Conservation (phyloP, 2,329 filamentous ascomycete genomes). For the Rhynchosporium agropyri region DNA sequence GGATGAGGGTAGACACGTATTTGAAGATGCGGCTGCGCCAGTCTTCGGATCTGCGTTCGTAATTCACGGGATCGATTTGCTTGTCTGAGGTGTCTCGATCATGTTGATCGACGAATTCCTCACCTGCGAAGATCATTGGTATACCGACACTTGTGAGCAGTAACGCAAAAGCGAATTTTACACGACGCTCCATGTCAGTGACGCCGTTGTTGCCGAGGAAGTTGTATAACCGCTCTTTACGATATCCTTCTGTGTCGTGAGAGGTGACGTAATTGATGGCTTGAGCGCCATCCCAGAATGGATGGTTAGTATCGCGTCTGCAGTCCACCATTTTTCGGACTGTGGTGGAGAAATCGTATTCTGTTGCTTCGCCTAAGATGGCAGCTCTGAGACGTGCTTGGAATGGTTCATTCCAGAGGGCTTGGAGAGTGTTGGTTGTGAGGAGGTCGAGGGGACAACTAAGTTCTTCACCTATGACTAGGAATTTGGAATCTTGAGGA, state of each 20-base stretch:
- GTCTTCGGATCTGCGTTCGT: slow-evolving; percentile 26
- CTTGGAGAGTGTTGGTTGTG: slow-evolving; percentile 21
- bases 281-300: slow-evolving; percentile 29
- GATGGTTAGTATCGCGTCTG: slow-evolving; percentile 25
- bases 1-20: slow-evolving; percentile 26
- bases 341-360: slow-evolving; percentile 25
- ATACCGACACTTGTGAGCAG: slow-evolving; percentile 26
- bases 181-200: slow-evolving; percentile 24
- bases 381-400: slow-evolving; percentile 25
- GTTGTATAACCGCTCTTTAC: slow-evolving; percentile 29
- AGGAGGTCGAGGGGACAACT: slow-evolving; percentile 28
- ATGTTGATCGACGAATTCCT: slow-evolving; percentile 30
- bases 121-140: slow-evolving; percentile 31
- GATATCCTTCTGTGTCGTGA: slow-evolving; percentile 27
- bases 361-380: slow-evolving; percentile 20
- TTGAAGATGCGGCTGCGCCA: slow-evolving; percentile 27
- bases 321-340: slow-evolving; percentile 30
- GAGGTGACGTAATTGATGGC: slow-evolving; percentile 31
- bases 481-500: slow-evolving; percentile 27
- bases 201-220: slow-evolving; percentile 23
- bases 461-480: slow-evolving; percentile 32
- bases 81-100: slow-evolving; percentile 24
- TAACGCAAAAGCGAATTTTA: slow-evolving; percentile 27
- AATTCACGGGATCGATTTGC: slow-evolving; percentile 30
- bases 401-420: slow-evolving; percentile 30